Percentiles rank a stretch among this genome's conserved stretches.
Evolutionary conservation across 257 asterid species (phyloP).

Genomic region (Scutellaria minor): DNA sequence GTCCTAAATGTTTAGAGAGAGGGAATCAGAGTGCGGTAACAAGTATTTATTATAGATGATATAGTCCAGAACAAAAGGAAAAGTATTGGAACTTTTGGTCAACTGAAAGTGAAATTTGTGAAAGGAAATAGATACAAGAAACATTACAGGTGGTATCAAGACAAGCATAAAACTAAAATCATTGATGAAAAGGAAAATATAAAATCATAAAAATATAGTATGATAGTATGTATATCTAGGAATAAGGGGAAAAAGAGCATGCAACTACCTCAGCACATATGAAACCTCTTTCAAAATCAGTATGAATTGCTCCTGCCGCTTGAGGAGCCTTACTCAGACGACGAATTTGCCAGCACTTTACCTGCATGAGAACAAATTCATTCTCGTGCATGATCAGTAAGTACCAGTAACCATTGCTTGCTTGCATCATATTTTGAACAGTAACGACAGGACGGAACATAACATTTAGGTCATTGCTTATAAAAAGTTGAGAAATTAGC

Average conservation of each 20-base stretch:
- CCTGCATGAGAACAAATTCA: slow-evolving; percentile 55
- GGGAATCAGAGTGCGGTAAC: not conserved
- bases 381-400: not conserved
- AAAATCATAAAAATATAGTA: not conserved
- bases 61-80: not conserved
- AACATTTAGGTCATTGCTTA: not conserved
- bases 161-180: not conserved
- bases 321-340: slow-evolving; percentile 93
- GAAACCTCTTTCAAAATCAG: slow-evolving; percentile 96
- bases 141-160: not conserved
- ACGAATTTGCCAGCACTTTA: slow-evolving; percentile 98
- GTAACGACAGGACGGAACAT: not conserved
- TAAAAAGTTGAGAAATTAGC: no score
- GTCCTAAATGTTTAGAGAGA: not conserved
- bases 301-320: slow-evolving; percentile 97
- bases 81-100: not conserved
- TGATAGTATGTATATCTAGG: slow-evolving; percentile 1
- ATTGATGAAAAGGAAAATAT: slow-evolving; percentile 2
- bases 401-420: not conserved
- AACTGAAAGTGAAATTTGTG: not conserved
- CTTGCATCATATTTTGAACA: no score
- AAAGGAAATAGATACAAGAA: not conserved
- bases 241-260: slow-evolving; percentile 14
- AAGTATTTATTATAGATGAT: not conserved
- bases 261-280: slow-evolving; percentile 91